These are phyloP conservation scores for Botryobasidium botryosum DNA, from an alignment of 768 basidiomycete genomes.

Conservation along the genomic window DNA sequence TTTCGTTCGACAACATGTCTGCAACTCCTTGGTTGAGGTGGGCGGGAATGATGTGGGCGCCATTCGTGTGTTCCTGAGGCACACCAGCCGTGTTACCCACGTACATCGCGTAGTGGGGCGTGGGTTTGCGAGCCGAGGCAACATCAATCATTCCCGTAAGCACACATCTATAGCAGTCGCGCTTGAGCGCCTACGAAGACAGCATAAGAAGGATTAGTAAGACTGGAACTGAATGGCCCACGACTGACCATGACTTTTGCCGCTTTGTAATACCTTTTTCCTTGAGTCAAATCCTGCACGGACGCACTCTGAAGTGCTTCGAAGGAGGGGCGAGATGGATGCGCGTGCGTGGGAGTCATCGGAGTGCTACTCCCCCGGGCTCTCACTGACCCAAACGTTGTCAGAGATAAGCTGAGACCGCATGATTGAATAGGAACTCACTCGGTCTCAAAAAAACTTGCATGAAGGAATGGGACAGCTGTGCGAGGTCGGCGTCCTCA, in stretches of 20 bases:
- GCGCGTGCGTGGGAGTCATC: conserved; percentile 6
- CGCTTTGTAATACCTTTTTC: conserved; percentile 6
- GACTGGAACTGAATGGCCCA: not conserved
- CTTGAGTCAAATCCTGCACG: conserved; percentile 4
- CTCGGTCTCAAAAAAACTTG: not conserved
- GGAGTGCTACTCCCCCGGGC: conserved; percentile 15
- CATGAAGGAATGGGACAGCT: not conserved
- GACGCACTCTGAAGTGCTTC: conserved; percentile 5
- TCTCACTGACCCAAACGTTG: too few species aligned
- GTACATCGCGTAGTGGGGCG: too few species aligned
- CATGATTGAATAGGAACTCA: too few species aligned
- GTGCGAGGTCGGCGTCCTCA: not conserved
- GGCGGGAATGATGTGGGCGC: too few species aligned
- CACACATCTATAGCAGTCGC: conserved; percentile 16
- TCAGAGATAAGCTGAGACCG: too few species aligned
- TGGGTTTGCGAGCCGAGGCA: too few species aligned
- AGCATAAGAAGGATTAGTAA: conserved; percentile 1
- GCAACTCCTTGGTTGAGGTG: too few species aligned
- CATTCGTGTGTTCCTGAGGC: too few species aligned
- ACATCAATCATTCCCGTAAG: conserved; percentile 9
- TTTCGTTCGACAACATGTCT: too few species aligned
- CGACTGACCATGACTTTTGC: conserved; percentile 9
- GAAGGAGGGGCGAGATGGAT: conserved; percentile 14
- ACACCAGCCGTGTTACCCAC: too few species aligned
- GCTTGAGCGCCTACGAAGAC: conserved; percentile 12